These are phyloP conservation scores for Barbarea vulgaris DNA, from an alignment of 345 rosid genomes.

Conservation along the genomic window DNA sequence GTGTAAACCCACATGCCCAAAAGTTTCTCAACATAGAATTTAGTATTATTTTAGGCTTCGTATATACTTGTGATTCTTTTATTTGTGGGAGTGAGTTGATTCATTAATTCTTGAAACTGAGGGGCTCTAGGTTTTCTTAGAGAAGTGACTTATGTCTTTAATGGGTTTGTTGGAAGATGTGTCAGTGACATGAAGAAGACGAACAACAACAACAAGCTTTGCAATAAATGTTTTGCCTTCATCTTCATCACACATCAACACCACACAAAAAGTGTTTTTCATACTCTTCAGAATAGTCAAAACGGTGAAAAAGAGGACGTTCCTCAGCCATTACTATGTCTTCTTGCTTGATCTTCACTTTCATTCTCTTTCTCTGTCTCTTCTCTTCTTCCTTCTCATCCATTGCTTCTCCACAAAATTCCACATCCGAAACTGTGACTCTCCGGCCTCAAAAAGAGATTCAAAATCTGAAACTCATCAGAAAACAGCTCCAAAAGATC, in stretches of 20 bases:
- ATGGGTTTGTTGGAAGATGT: slow-evolving; percentile 47
- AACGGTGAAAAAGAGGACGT: slow-evolving; percentile 50
- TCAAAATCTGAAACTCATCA: slow-evolving; percentile 56
- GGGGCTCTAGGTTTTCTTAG: slow-evolving; percentile 42
- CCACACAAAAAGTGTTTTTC: slow-evolving; percentile 37
- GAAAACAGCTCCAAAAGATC: slow-evolving; percentile 66
- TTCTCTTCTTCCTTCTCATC: slow-evolving; percentile 45
- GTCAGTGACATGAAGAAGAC: slow-evolving; percentile 54
- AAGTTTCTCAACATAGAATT: slow-evolving; percentile 49
- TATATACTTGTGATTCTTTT: background rate
- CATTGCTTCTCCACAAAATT: slow-evolving; percentile 39
- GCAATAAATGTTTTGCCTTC: slow-evolving; percentile 57
- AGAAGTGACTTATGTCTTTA: slow-evolving; percentile 41
- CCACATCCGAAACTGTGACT: slow-evolving; percentile 39
- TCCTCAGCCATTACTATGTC: slow-evolving; percentile 54
- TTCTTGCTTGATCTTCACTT: slow-evolving; percentile 48
- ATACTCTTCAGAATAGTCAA: slow-evolving; percentile 47
- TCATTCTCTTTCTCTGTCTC: slow-evolving; percentile 50
- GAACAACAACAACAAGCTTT: slow-evolving; percentile 46
- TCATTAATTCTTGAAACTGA: slow-evolving; percentile 29
- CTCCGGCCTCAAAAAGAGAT: slow-evolving; percentile 63
- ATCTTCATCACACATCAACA: slow-evolving; percentile 53
- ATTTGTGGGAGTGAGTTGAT: slow-evolving; percentile 19
- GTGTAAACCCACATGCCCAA: slow-evolving; percentile 63
- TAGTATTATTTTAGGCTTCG: slow-evolving; percentile 29